These are phyloP conservation scores for Apiotrichum porosum DNA, from an alignment of 1,284 basidiomycete species.

Conservation along the genomic window DNA sequence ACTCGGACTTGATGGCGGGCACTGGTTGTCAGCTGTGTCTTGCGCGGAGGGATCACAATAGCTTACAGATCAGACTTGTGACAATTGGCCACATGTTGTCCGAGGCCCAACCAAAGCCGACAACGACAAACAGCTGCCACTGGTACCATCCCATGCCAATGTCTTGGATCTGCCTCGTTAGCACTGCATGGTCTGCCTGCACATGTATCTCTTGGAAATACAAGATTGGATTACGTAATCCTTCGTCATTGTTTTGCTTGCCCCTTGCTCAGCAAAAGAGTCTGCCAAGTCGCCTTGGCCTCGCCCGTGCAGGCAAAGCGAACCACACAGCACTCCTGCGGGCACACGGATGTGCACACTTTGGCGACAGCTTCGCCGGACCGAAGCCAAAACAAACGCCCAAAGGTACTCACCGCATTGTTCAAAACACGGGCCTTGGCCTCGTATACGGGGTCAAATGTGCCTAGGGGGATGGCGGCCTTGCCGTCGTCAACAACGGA, in stretches of 20 bases:
- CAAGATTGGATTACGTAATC: too few species aligned
- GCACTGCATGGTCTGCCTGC: too few species aligned
- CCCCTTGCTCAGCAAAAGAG: too few species aligned
- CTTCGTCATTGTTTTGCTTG: too few species aligned
- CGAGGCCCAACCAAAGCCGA: conserved; percentile 48
- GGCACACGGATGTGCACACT: too few species aligned
- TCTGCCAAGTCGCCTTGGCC: too few species aligned
- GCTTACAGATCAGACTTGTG: conserved; percentile 17
- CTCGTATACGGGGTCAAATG: conserved; percentile 36
- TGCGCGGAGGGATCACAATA: not conserved
- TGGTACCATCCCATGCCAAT: conserved; percentile 66
- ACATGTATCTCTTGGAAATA: too few species aligned
- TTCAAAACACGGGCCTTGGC: conserved; percentile 41
- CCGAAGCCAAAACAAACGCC: too few species aligned
- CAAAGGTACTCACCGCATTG: conserved; percentile 25
- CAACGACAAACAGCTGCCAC: conserved; percentile 57
- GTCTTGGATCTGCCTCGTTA: conserved; percentile 33
- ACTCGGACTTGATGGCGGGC: conserved; percentile 53
- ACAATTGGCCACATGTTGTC: conserved; percentile 49
- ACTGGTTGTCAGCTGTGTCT: conserved; percentile 21
- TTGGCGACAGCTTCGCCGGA: too few species aligned
- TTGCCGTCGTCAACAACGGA: conserved; percentile 4
- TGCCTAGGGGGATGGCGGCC: conserved; percentile 10
- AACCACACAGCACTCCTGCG: too few species aligned
- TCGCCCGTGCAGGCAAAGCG: too few species aligned